Evolutionary conservation across 139 green algal species (phyloP).

Genomic region (Parachlorella kessleri): DNA sequence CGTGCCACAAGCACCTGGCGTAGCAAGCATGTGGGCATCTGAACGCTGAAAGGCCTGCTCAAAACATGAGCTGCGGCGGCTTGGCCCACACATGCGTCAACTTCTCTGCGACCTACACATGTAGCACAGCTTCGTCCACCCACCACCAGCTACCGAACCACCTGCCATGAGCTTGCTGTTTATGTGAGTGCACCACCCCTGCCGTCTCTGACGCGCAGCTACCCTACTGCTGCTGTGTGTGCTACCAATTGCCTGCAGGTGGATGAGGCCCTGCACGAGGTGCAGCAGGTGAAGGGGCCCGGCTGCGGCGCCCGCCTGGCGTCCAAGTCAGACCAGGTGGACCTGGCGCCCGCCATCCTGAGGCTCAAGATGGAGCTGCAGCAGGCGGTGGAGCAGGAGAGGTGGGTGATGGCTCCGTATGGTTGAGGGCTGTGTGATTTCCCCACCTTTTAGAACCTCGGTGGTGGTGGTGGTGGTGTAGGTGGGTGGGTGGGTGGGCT

Average conservation of each 20-base stretch:
- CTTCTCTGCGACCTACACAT: neutral
- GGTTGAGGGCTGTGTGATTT: too few relatives aligned
- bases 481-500: too few relatives aligned
- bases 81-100: constrained; percentile 51
- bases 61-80: constrained; percentile 44
- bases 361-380: constrained; percentile 53
- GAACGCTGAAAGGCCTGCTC: too few relatives aligned
- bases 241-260: constrained; percentile 46
- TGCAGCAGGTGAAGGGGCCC: constrained; percentile 66
- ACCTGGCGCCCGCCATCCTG: constrained; percentile 21
- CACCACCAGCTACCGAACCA: neutral
- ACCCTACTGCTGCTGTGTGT: too few relatives aligned
- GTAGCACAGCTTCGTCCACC: neutral
- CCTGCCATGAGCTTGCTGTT: too few relatives aligned
- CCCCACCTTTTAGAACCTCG: too few relatives aligned
- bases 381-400: constrained; percentile 46
- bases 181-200: too few relatives aligned
- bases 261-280: constrained; percentile 54
- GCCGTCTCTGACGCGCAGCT: too few relatives aligned
- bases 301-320: constrained; percentile 46
- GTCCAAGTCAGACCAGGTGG: neutral
- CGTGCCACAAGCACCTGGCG: too few relatives aligned
- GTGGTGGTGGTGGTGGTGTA: too few relatives aligned
- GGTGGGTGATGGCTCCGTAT: neutral
- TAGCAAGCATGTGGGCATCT: too few relatives aligned